phyloP scores from a whole-genome alignment of 1,139 yeast species.

The Geotrichum klebahnii region DNA sequence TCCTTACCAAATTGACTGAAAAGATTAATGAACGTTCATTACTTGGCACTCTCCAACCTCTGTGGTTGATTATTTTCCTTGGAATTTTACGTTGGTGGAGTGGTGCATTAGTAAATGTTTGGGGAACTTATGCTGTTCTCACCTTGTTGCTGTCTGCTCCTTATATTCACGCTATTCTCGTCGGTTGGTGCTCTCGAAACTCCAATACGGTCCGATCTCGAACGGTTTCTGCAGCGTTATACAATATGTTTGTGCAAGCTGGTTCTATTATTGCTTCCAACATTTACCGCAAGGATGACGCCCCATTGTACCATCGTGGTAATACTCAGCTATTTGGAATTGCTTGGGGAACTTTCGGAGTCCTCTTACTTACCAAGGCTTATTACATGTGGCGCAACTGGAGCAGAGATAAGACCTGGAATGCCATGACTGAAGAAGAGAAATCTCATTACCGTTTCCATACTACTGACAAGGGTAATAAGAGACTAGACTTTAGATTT shows the following conservation, averaged over 20 bases:
- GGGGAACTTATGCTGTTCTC: constrained; percentile 51
- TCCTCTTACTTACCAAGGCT: constrained; percentile 26
- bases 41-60: constrained; percentile 24
- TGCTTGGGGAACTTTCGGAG: constrained; percentile 33
- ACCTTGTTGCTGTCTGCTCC: constrained; percentile 46
- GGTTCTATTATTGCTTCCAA: constrained; percentile 52
- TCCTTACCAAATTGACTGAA: constrained; percentile 41
- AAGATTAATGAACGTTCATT: constrained; percentile 45
- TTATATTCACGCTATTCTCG: constrained; percentile 51
- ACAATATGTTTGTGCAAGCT: constrained; percentile 59
- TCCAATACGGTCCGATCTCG: constrained; percentile 57
- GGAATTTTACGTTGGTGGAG: constrained; percentile 50
- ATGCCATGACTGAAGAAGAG: constrained; percentile 46
- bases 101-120: constrained; percentile 45
- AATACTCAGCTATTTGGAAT: constrained; percentile 46
- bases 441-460: constrained; percentile 42
- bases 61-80: constrained; percentile 45
- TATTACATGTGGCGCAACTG: constrained; percentile 51
- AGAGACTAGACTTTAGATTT: constrained; percentile 49
- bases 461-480: constrained; percentile 50
- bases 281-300: constrained; percentile 54
- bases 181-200: constrained; percentile 59
- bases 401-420: constrained; percentile 47
- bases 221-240: constrained; percentile 57
- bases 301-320: constrained; percentile 56